phyloP scores from a whole-genome alignment of 768 basidiomycete species.

The Suillus spraguei region DNA sequence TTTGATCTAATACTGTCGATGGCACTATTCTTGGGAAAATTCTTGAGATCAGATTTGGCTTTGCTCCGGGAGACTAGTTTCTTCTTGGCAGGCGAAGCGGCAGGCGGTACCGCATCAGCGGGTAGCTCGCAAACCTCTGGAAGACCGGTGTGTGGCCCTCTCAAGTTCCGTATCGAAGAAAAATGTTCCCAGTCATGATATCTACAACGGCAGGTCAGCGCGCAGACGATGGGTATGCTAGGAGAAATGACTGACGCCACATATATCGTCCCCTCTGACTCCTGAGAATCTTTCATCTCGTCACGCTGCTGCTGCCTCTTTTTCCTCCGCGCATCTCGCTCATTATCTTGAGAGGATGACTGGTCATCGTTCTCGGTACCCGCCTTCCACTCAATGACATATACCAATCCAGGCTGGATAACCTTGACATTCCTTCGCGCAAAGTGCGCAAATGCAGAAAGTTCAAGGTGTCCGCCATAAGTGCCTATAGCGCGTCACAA shows the following conservation, averaged over 20 bases:
- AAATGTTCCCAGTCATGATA: conserved; percentile 97
- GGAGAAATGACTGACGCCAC: conserved; percentile 70
- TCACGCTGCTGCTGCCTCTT: conserved; percentile 23
- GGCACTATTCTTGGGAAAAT: conserved; percentile 21
- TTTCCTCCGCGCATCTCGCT: conserved; percentile 6
- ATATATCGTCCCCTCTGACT: conserved; percentile 59
- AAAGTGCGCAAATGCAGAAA: conserved; percentile 91
- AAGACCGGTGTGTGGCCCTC: conserved; percentile 79
- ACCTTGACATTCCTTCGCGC: conserved; percentile 82
- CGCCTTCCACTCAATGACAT: conserved; percentile 83
- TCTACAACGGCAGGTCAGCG: conserved; percentile 38
- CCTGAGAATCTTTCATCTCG: conserved; percentile 41
- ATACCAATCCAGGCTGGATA: conserved; percentile 88
- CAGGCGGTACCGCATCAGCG: conserved; percentile 32
- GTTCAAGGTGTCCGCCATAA: conserved; percentile 91
- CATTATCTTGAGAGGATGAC: conserved; percentile 20
- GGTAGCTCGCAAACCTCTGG: conserved; percentile 61
- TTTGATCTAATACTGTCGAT: conserved; percentile 26
- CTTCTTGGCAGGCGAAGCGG: conserved; percentile 37
- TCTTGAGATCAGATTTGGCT: conserved; percentile 27
- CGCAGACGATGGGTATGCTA: conserved; percentile 14
- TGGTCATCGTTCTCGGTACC: conserved; percentile 46
- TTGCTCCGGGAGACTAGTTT: conserved; percentile 36
- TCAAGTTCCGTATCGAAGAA: conserved; percentile 86
- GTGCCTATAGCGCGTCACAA: conserved; percentile 53